phyloP scores from a whole-genome alignment of 306 rosid species.

The Adenanthera pavonina region DNA sequence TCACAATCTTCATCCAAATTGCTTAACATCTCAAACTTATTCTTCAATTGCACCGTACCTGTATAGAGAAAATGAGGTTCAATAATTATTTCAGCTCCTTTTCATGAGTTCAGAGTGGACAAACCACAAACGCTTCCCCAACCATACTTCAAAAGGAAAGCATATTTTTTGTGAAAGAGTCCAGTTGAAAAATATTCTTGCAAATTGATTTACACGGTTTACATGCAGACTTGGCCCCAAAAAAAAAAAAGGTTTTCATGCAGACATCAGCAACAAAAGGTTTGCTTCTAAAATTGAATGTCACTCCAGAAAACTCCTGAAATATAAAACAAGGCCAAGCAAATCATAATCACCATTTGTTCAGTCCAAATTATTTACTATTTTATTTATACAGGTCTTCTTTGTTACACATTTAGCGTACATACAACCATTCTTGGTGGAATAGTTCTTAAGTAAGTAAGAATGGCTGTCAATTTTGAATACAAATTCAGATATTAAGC shows the following conservation, averaged over 20 bases:
- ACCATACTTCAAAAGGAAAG: conserved; percentile 24
- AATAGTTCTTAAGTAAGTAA: neutral
- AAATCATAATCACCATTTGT: neutral
- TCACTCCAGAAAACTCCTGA: conserved; percentile 21
- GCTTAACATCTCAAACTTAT: conserved; percentile 66
- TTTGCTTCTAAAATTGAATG: conserved; percentile 7
- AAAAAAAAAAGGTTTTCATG: too few species aligned
- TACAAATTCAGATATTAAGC: conserved; percentile 10
- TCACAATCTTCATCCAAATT: conserved; percentile 64
- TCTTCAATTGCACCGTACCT: conserved; percentile 65
- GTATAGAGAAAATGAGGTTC: conserved; percentile 36
- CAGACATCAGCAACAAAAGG: conserved; percentile 13
- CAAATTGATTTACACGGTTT: neutral
- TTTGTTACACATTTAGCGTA: neutral
- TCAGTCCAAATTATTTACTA: conserved; percentile 5
- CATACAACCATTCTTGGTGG: neutral
- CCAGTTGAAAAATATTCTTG: neutral
- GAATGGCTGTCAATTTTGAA: conserved; percentile 33
- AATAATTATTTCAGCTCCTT: conserved; percentile 30
- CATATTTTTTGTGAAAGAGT: conserved; percentile 21
- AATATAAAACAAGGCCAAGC: conserved; percentile 2
- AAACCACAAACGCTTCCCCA: conserved; percentile 14
- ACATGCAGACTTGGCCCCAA: too few species aligned
- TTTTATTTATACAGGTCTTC: neutral
- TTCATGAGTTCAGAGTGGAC: conserved; percentile 31